Evolutionary conservation across 257 asterid species (phyloP), one percentile per base, ranked within the genome.

Genomic region (Solanum piurae): DNA sequence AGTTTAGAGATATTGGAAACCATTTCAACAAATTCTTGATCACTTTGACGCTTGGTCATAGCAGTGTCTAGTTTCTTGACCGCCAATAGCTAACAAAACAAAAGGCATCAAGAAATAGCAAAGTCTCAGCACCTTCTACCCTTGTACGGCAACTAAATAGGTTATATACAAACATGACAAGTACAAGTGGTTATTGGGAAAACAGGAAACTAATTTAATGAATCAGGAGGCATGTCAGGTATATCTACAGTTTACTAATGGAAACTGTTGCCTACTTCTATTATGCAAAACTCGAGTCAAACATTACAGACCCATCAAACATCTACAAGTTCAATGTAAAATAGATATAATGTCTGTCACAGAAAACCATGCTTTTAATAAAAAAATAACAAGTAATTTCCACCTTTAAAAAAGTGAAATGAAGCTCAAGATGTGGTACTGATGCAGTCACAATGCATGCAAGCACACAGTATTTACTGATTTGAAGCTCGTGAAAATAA

Each of bases 11-110:
- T 89, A 34, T 87, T 91, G 12, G 95, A 89, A 40, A 95, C 97
- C 72, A 97, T 92, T 84, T 93, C 94, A n/a, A 95, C 89, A 90
- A 97, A 95, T 72, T 93, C 97, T 33, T 75, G 89, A 87, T 94
- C 96, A 12, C 89, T 94, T 88, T 95, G 88, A 88, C 86, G 91
- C 74, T 86, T 93, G 38, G 95, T 87, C 44, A 89, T 92, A 34
- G 88, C 88, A 68, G 87, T 87, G 73, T 97, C 94, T 89, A 97
- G 93, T 89, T 97, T 97, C 94, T 95, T 97, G 87, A 97, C 94
- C 4, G 98, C 99, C 84, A 95, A 86, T 83, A 94, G 89, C 99
- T 97, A 89, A 88, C 87, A 74, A 91, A 40, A 9, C 64, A 9
- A 55, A 25, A 69, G 7, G 72, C 21, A 80, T 60, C 27, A 55